Base-by-base conservation (phyloP, 2,329 filamentous ascomycete species). In the Exophiala dermatitidis region DNA sequence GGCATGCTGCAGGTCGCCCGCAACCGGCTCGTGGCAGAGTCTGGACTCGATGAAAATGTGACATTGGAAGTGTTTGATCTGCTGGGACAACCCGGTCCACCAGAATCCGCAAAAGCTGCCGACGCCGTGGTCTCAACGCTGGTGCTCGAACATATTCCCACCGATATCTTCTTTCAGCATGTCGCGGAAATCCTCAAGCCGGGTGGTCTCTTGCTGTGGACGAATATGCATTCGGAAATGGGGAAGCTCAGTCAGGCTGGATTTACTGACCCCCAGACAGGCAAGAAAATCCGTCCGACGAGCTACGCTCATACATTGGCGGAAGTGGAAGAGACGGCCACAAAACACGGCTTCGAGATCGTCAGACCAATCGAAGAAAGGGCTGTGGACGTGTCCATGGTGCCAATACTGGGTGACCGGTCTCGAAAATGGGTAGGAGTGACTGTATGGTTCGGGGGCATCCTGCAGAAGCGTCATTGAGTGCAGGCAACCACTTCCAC, bases 221-320 rank as follows among this genome's bases (percentile, higher is more conserved):
- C 81, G 0, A 85, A 85, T 62, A 86, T 86, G 83, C 83, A 86
- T 64, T 67, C 74, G 1, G 77, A 84, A 2, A 85, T 85, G 81
- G 61, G 62, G 9, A 42, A 29, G 7, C 71, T 75, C 10, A 78
- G 76, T 29, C 80, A 82, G 62, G 82, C 82, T 0, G 82, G 83
- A 0, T 85, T 86, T 61, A 71, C 80, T 8, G 78, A 81, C 63
- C 65, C 66, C 4, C 67, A 66, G 12, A 74, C 74, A 1, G 76
- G 75, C 3, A 69, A 73, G 45, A 85, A 85, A 69, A 74, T 86
- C 10, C 69, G 79, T 44, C 80, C 80, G 1, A 72, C 68, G 30
- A 85, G 81, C 63, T 84, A 76, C 66, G 74, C 74, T 38, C 75
- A 86, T 68, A 72, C 69, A 8, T 64, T 80, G 19, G 58, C 66